Evolutionary conservation across 257 asterid genomes (phyloP), one percentile per base, ranked within the genome.

Genomic region (Solanum medicagineum): DNA sequence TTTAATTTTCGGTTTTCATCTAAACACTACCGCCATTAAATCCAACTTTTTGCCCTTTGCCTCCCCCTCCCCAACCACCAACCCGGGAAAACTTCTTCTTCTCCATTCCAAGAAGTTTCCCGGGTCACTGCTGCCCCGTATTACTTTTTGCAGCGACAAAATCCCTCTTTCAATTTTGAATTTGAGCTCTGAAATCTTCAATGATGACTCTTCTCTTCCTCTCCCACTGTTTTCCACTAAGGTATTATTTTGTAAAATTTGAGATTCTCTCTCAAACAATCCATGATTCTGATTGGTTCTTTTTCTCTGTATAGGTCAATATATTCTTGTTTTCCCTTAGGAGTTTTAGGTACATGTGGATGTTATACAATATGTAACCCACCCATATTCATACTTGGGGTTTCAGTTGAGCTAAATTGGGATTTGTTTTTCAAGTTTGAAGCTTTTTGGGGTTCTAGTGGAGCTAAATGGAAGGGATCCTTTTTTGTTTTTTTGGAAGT

Each of bases 181-280:
- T 85, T 87, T 15, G 45, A 20, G 49, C 65, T 29, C 54, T 66
- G 54, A 69, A 69, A 42, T 88, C 22, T 53, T 87, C 81, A 83
- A 88, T 86, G 88, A 85, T 83, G 84, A 85, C 89, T 89, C 63
- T 81, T 74, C 85, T 86, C 81, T 47, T 85, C 55, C 86, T 69
- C 60, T 45, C 80, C 57, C 59, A 54, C 83, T 60, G 68, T 55
- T 6, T 22, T 40, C 16, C 83, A 49, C 49, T 57, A 73, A 66
- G 91, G 91, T 88, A 68, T 19, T 44, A 65, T 54, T 20, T 69
- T 8, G 24, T 32, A 7, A 8, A 16, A 16, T 60, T 32, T 32
- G 44, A 26, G 10, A 63, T 63, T 26, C 42, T 26, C 24, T 62
- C 32, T 6, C 42, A 36, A 36, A 4, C 42, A 36, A 36, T 36